Evolutionary conservation across 768 basidiomycete genomes (phyloP).

Genomic region (Russula sp.): DNA sequence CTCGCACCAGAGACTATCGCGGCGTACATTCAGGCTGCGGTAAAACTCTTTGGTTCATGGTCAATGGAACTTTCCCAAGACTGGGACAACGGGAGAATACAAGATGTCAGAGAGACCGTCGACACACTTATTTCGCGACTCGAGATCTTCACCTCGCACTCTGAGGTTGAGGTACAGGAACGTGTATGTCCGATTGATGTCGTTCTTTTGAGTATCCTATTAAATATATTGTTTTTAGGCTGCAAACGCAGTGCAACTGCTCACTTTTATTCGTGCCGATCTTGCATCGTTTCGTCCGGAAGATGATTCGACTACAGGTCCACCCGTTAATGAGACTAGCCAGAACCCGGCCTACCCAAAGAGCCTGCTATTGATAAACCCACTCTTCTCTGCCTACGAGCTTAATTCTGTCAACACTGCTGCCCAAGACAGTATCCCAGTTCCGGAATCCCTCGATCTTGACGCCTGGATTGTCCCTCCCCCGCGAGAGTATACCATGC

Average conservation of each 20-base stretch:
- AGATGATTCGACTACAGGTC: conserved; percentile 38
- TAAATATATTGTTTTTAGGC: conserved; percentile 49
- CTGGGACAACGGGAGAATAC: conserved; percentile 74
- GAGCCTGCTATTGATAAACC: conserved; percentile 80
- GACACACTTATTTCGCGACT: conserved; percentile 60
- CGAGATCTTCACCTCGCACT: conserved; percentile 53
- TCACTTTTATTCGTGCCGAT: conserved; percentile 74
- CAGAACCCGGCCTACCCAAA: conserved; percentile 72
- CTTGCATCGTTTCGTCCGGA: conserved; percentile 52
- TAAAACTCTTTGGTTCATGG: conserved; percentile 89
- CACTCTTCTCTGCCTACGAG: conserved; percentile 72
- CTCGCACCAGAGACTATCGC: conserved; percentile 65
- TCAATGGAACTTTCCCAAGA: conserved; percentile 66
- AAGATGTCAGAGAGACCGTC: conserved; percentile 62
- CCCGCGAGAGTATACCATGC: conserved; percentile 39
- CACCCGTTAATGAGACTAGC: conserved; percentile 35
- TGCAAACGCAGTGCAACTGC: conserved; percentile 73
- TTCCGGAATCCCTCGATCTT: conserved; percentile 84
- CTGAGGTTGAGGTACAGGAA: conserved; percentile 89
- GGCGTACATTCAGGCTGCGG: conserved; percentile 76
- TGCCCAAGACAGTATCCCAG: conserved; percentile 77
- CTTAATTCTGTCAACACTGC: conserved; percentile 78
- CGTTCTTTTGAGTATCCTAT: background rate
- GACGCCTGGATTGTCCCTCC: conserved; percentile 82
- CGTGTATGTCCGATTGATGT: conserved; percentile 53